Evolutionary conservation across 2,329 filamentous ascomycete species (phyloP).

Genomic region (Colletotrichum sp.): DNA sequence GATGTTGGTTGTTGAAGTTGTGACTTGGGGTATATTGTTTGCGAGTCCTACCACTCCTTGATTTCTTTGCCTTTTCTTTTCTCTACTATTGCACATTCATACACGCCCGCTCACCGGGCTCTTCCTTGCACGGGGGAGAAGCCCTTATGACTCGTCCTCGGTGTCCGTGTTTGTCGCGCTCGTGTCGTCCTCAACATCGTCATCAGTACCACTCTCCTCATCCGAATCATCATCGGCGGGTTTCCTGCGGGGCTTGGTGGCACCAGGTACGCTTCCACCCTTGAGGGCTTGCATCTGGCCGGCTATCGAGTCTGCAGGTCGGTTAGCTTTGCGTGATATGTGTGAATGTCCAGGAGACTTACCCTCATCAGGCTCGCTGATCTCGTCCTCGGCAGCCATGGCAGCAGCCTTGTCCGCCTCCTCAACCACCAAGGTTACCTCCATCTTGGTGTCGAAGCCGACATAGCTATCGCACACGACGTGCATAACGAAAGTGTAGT

Average conservation of each 20-base stretch:
- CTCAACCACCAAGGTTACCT: constrained; percentile 88
- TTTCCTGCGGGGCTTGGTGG: constrained; percentile 61
- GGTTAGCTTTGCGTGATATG: constrained; percentile 28
- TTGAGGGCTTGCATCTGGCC: constrained; percentile 91
- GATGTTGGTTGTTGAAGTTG: neutral
- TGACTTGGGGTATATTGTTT: constrained; percentile 21
- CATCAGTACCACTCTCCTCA: constrained; percentile 81
- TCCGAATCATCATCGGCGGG: constrained; percentile 65
- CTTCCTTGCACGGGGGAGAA: neutral
- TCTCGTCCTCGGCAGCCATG: constrained; percentile 88
- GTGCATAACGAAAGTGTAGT: constrained; percentile 95
- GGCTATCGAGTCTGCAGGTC: constrained; percentile 76
- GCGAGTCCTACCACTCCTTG: neutral
- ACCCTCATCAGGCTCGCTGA: constrained; percentile 98
- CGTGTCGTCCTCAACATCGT: constrained; percentile 76
- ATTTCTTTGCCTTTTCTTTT: neutral
- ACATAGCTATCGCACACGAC: constrained; percentile 94
- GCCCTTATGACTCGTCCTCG: constrained; percentile 59
- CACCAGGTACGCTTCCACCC: constrained; percentile 62
- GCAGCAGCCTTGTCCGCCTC: constrained; percentile 85
- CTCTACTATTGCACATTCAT: neutral
- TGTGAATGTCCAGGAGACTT: constrained; percentile 43
- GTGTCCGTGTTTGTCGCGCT: constrained; percentile 74
- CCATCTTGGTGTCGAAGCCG: constrained; percentile 90
- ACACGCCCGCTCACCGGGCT: neutral